A percentile compares a stretch with the other conserved stretches of the same genome.
These are phyloP conservation scores for Salix koriyanagi DNA, from an alignment of 345 rosid genomes.

Conservation along the genomic window DNA sequence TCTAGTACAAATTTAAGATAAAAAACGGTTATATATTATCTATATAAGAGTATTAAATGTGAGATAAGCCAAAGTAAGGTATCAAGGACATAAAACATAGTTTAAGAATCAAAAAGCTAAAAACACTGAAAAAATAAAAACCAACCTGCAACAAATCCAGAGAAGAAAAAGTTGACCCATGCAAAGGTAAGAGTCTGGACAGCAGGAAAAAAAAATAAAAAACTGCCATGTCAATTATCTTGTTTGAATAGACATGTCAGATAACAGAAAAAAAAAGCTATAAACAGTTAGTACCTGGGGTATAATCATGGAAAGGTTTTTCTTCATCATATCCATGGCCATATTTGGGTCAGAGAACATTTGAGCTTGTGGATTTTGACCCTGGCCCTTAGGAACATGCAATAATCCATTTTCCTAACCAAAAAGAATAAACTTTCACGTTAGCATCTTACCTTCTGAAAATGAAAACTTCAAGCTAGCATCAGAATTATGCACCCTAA, in stretches of 20 bases:
- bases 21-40: not conserved
- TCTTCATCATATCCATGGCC: slow-evolving; percentile 99
- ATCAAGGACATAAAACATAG: not conserved
- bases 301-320: slow-evolving; percentile 95
- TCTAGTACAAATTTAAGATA: too few species aligned
- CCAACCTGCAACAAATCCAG: slow-evolving; percentile 97
- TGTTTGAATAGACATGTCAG: not conserved
- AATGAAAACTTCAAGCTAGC: not conserved
- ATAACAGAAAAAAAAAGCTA: not conserved
- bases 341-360: slow-evolving; percentile 99
- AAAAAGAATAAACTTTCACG: not conserved
- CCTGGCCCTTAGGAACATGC: slow-evolving; percentile 79
- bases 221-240: slow-evolving; percentile 11
- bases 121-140: not conserved
- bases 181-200: slow-evolving; percentile 94
- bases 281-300: slow-evolving; percentile 62
- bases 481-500: not conserved
- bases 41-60: not conserved
- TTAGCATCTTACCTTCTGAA: not conserved
- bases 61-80: not conserved
- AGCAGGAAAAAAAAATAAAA: slow-evolving; percentile 15
- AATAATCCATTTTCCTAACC: slow-evolving; percentile 87
- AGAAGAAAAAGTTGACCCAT: slow-evolving; percentile 99
- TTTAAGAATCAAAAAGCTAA: not conserved
- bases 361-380: slow-evolving; percentile 83